Evolutionary conservation across 305 asterid species (phyloP).

Genomic region (Plantago coronopus): DNA sequence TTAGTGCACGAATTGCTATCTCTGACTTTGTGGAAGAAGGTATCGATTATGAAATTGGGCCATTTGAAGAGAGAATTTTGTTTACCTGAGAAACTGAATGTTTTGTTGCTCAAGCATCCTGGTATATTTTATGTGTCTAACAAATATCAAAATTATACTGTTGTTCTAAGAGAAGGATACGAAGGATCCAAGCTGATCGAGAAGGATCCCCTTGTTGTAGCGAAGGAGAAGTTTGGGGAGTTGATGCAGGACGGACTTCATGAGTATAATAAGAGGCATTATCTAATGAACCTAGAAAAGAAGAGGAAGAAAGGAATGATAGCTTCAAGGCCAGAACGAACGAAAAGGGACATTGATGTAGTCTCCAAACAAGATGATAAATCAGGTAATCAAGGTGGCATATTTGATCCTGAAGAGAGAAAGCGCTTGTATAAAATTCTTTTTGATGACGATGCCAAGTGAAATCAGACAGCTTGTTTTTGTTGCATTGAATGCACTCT

Average conservation of each 20-base stretch:
- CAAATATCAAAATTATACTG: constrained; percentile 65
- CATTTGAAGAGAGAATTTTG: constrained; percentile 78
- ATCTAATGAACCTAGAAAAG: constrained; percentile 64
- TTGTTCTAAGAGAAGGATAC: constrained; percentile 83
- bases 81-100: constrained; percentile 66
- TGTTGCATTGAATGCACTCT: not conserved
- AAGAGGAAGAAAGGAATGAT: constrained; percentile 53
- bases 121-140: constrained; percentile 86
- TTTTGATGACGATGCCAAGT: constrained; percentile 54
- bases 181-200: constrained; percentile 59
- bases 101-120: constrained; percentile 76
- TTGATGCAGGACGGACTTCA: constrained; percentile 88
- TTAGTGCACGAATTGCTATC: constrained; percentile 79
- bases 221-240: constrained; percentile 86
- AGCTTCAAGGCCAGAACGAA: constrained; percentile 29
- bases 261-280: constrained; percentile 69
- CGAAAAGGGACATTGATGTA: constrained; percentile 23
- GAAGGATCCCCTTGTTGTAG: constrained; percentile 76
- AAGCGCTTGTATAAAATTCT: constrained; percentile 68
- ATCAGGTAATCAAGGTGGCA: constrained; percentile 71
- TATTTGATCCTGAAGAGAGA: constrained; percentile 84
- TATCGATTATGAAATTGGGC: constrained; percentile 58
- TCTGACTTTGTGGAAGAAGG: constrained; percentile 77
- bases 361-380: constrained; percentile 33
- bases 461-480: constrained; percentile 9